Evolutionary conservation across 768 basidiomycete genomes (phyloP), one percentile per base, ranked within the genome.

Genomic region (Leccinum fibrillosum): DNA sequence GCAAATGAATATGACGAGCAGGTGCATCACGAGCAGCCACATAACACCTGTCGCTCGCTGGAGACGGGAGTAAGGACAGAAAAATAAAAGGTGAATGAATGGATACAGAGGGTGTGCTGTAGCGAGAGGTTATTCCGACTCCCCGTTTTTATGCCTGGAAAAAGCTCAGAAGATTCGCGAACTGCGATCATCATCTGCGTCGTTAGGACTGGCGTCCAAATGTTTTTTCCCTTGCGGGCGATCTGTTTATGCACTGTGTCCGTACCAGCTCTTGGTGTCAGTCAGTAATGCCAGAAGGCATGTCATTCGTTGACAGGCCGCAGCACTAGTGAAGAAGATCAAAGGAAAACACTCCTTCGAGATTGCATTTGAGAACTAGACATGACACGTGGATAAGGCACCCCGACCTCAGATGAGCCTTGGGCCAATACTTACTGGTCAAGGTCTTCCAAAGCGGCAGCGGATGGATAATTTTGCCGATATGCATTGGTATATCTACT

Each of bases 11-110:
- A 56, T 15, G 23, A 60, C 30, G 28, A 30, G 23, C 52, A 39
- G 47, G 52, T 56, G 37, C 68, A 69, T 71, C 39, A 23, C 11
- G 39, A 28, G 6, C 21, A 37, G 28, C 26, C 47, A 48, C 42
- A 54, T 47, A 58, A 34, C 6, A 21, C 35, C 61, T 13, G 8
- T 44, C 39, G 51, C 49, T 52, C 53, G 13, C 45, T 17, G 11
- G 6, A n/a, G 23, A 48, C 30, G 11, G 45, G 52, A 55, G 25
- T 48, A 32, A 55, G 34, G 35, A 10, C 23, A 50, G 47, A 3
- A 12, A 15, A 10, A 37, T 17, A 39, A 17, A 26, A 3, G 48
- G 37, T 21, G 8, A 48, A 19, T 19, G 37, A 39, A n/a, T 39
- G 37, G 37, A 39, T 17, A n/a, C 37, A 39, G 37, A 6, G 35